Percentiles rank a stretch among this genome's conserved stretches.
Evolutionary conservation across 1,284 basidiomycete species (phyloP).

Genomic region (Trametes versicolor): DNA sequence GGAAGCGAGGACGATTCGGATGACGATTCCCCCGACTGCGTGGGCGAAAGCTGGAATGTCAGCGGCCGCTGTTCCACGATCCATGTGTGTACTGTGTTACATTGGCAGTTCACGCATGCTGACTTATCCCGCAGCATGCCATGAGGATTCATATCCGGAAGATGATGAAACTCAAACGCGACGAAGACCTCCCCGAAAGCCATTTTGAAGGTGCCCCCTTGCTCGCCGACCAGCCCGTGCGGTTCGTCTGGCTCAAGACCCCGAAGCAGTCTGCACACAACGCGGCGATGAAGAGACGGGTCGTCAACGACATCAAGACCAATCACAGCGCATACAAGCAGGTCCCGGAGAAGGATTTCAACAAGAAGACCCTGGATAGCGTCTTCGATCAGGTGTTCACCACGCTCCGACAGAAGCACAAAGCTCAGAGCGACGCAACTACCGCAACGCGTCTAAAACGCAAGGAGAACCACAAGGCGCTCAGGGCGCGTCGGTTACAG

Average conservation of each 20-base stretch:
- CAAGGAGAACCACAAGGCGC: conserved; percentile 67
- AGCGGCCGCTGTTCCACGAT: conserved; percentile 71
- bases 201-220: conserved; percentile 61
- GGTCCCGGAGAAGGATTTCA: conserved; percentile 72
- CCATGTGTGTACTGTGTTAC: conserved; percentile 53
- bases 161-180: conserved; percentile 63
- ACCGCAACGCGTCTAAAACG: conserved; percentile 54
- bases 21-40: conserved; percentile 43
- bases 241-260: conserved; percentile 82
- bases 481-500: conserved; percentile 63
- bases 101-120: conserved; percentile 12
- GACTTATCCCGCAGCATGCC: conserved; percentile 60
- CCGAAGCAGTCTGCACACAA: conserved; percentile 77
- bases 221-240: conserved; percentile 59
- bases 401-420: conserved; percentile 73
- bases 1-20: conserved; percentile 47
- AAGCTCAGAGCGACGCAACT: conserved; percentile 60
- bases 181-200: conserved; percentile 67
- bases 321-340: conserved; percentile 65
- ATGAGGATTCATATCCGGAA: conserved; percentile 70
- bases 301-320: conserved; percentile 65
- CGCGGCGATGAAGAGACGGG: conserved; percentile 69
- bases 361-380: conserved; percentile 64
- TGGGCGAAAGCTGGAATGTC: conserved; percentile 60
- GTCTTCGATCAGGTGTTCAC: conserved; percentile 77